Evolutionary conservation across 2,329 filamentous ascomycete species (phyloP).

Genomic region (Pyrenochaeta sp.): DNA sequence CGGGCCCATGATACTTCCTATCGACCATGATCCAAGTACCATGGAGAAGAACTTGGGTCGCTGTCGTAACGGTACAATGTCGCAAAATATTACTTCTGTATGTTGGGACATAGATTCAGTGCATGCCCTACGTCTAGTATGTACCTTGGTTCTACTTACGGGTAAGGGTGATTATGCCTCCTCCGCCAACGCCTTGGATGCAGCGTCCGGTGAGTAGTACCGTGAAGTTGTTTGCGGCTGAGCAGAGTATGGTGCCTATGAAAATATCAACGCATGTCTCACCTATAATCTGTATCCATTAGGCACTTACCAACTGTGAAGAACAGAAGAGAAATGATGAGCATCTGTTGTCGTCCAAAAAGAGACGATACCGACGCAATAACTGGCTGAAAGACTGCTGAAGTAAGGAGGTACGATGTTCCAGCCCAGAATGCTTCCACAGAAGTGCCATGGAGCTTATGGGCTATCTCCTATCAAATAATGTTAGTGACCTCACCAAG

Average conservation of each 20-base stretch:
- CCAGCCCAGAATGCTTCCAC: slow-evolving; percentile 74
- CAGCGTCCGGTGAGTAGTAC: slow-evolving; percentile 46
- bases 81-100: slow-evolving; percentile 53
- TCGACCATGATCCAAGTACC: slow-evolving; percentile 57
- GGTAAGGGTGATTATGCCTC: slow-evolving; percentile 51
- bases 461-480: slow-evolving; percentile 29
- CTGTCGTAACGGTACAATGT: slow-evolving; percentile 54
- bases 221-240: slow-evolving; percentile 45
- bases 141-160: slow-evolving; percentile 6
- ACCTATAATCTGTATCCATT: no score
- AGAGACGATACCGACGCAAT: slow-evolving; percentile 53
- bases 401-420: slow-evolving; percentile 73
- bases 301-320: slow-evolving; percentile 55
- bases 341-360: slow-evolving; percentile 59
- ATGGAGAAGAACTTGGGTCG: slow-evolving; percentile 54
- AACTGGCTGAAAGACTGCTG: slow-evolving; percentile 67
- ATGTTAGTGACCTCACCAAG: neutral
- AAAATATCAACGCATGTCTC: no score
- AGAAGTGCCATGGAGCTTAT: slow-evolving; percentile 31
- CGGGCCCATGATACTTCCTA: slow-evolving; percentile 63
- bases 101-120: neutral
- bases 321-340: slow-evolving; percentile 51
- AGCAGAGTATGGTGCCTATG: slow-evolving; percentile 51
- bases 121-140: neutral
- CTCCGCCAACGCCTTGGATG: slow-evolving; percentile 51